These are phyloP conservation scores for peach (Prunus persica) DNA, from an alignment of 306 rosid species.

Conservation along the genomic window Prunus_persica_NCBIv2 NC_034014.1:7268501-7269000, in stretches of 20 bases:
- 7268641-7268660: not conserved
- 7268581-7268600: not conserved
- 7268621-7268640: not conserved
- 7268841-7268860: too few species aligned
- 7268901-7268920: not conserved
- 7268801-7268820: not conserved
- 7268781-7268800: too few species aligned
- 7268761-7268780: too few species aligned
- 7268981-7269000: not conserved
- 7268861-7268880: not conserved
- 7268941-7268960: not conserved
- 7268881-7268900: not conserved
- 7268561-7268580: not conserved
- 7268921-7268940: not conserved
- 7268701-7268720: not conserved
- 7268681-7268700: not conserved
- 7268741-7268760: not conserved
- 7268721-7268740: not conserved
- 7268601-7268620: not conserved
- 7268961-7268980: not conserved
- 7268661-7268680: not conserved
- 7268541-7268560: not conserved
- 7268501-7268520: not conserved
- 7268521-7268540: not conserved
- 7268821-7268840: not conserved